These are phyloP conservation scores for Phaeoacremonium minimum DNA, from an alignment of 2,329 filamentous ascomycete species.

Conservation along the genomic window DNA sequence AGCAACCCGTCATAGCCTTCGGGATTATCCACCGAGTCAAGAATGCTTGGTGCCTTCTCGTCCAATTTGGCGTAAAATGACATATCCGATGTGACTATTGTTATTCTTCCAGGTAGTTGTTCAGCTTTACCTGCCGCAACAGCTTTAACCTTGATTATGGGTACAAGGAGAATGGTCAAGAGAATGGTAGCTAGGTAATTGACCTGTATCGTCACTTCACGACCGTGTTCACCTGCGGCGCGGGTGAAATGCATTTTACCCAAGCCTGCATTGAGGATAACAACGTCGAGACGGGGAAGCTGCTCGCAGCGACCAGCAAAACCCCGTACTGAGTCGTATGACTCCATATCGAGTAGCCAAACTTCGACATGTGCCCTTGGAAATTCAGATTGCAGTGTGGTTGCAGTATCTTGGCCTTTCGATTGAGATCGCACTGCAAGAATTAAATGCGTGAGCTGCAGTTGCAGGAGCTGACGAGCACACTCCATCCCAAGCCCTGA, in stretches of 20 bases:
- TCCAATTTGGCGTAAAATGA: constrained; percentile 16
- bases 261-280: constrained; percentile 40
- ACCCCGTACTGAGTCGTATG: constrained; percentile 35
- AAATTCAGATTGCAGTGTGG: constrained; percentile 19
- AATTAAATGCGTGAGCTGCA: constrained; percentile 35
- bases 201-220: constrained; percentile 34
- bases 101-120: constrained; percentile 21
- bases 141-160: constrained; percentile 21
- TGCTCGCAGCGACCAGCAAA: constrained; percentile 32
- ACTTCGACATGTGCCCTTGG: constrained; percentile 36
- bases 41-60: constrained; percentile 12
- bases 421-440: constrained; percentile 37
- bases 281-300: constrained; percentile 34
- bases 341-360: constrained; percentile 44
- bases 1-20: constrained; percentile 9
- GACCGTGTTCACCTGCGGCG: constrained; percentile 21
- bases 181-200: constrained; percentile 31
- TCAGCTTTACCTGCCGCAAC: constrained; percentile 3
- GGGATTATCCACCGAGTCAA: constrained; percentile 23
- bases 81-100: constrained; percentile 23
- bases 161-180: constrained; percentile 25
- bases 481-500: not conserved
- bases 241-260: constrained; percentile 6
- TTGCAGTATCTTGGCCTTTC: constrained; percentile 37
- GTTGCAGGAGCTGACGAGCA: constrained; percentile 5